Base-by-base conservation (phyloP, 345 rosid genomes). In the Bruguiera parviflora region DNA sequence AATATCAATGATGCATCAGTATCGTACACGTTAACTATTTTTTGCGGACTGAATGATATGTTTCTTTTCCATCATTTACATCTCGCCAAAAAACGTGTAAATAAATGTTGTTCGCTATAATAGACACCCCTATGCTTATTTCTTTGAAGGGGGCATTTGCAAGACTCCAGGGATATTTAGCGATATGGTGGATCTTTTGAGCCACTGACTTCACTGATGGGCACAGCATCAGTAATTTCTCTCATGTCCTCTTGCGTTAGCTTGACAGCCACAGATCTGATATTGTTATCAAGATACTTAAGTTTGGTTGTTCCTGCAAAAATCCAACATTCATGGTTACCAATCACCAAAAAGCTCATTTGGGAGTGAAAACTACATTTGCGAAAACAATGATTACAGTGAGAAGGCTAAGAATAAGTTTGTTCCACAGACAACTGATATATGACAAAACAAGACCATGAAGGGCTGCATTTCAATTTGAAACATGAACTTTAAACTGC, bases 301-400 rank as follows among this genome's bases (percentile, higher is more conserved):
- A 73, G 39, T 51, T 86, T 86, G 8, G 82, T 84, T 66, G 88
- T 81, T 63, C 87, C 88, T 84, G 75, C 3, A 63, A 39, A 67
- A 35, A 22, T 61, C 39, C 37, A 24, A 37, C 20, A 35, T 53
- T n/a, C 10, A 5, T 46, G 1, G 22, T 19, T 15, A 55, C 25
- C 29, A 60, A n/a, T 13, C 19, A 66, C 22, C 24, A 15, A 21
- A 31, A 7, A 22, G 46, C 20, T 6, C 49, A 3, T 8, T 11
- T 43, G 49, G 49, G 16, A 43, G 49, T 43, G 49, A 43, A 13
- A 2, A 43, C 49, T 43, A 43, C 19, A 3, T 15, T 43, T 19
- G 1, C 16, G 49, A 13, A 3, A 11, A 43, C 19, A 43, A 43
- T 15, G 49, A 43, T 43, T 43, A 13, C 49, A 11, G 49, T 43